phyloP scores from a whole-genome alignment of 106 monocot species.

The Ottelia alismoides region DNA sequence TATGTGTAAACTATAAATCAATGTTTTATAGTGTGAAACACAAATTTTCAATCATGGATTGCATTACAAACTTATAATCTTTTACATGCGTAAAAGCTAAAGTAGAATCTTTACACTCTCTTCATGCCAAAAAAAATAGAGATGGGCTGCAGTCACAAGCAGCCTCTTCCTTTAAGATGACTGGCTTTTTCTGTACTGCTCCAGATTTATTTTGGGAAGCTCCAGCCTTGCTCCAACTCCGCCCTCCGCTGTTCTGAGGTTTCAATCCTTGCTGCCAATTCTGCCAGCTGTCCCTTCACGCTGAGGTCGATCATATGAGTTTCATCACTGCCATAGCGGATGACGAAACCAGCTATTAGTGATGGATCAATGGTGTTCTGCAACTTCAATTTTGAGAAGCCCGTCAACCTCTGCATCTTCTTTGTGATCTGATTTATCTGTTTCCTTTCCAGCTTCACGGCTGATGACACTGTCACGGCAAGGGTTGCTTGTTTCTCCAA shows the following conservation, averaged over 20 bases:
- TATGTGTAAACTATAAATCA: too few relatives aligned
- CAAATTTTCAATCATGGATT: too few relatives aligned
- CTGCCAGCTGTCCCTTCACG: conserved; percentile 61
- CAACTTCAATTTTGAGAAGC: conserved; percentile 48
- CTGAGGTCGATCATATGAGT: conserved; percentile 69
- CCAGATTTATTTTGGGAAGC: background rate
- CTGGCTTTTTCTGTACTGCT: background rate
- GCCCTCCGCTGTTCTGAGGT: conserved; percentile 30
- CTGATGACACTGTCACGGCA: conserved; percentile 50
- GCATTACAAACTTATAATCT: too few relatives aligned
- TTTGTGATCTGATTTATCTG: conserved; percentile 60
- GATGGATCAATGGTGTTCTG: conserved; percentile 58
- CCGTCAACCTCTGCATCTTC: conserved; percentile 79
- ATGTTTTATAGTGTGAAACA: too few relatives aligned
- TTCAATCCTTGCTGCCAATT: conserved; percentile 43
- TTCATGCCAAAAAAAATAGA: background rate
- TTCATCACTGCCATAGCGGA: conserved; percentile 45
- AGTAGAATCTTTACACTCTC: too few relatives aligned
- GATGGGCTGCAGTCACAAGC: background rate
- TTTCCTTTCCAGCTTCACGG: conserved; percentile 48
- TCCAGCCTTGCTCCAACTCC: conserved; percentile 6
- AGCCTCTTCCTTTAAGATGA: background rate
- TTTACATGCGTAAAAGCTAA: too few relatives aligned
- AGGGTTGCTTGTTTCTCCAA: conserved; percentile 2
- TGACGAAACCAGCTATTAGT: conserved; percentile 83